A percentile compares a stretch with the other conserved stretches of the same genome.
phyloP scores from a whole-genome alignment of 208 protist species.

The Leishmania arabica region DNA sequence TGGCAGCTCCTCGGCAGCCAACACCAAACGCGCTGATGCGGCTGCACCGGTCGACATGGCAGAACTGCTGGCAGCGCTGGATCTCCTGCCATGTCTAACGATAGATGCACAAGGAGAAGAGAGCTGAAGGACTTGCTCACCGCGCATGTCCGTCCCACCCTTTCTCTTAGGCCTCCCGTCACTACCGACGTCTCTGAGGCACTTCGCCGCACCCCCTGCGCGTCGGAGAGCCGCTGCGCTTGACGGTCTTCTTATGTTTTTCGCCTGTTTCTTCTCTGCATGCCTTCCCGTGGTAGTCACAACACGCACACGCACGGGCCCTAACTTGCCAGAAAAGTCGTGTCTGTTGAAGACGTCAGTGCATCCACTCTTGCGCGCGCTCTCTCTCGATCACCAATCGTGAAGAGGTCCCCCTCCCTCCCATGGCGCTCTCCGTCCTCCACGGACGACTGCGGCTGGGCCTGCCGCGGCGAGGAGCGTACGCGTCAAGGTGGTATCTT shows the following conservation, averaged over 20 bases:
- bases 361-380: not conserved
- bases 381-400: not conserved
- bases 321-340: not conserved
- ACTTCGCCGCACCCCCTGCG: not conserved
- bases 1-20: not conserved
- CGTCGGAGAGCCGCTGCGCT: not conserved
- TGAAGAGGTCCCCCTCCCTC: not conserved
- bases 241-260: not conserved
- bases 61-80: slow-evolving; percentile 21
- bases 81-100: slow-evolving; percentile 24
- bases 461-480: not conserved
- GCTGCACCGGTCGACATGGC: slow-evolving; percentile 2
- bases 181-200: not conserved
- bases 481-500: not conserved
- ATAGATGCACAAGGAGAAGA: not conserved
- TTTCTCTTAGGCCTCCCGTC: not conserved
- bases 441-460: not conserved
- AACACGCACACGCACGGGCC: not conserved
- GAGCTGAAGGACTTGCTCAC: not conserved
- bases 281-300: not conserved
- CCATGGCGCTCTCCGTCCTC: not conserved
- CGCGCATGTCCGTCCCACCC: not conserved
- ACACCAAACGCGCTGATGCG: not conserved
- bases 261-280: not conserved
- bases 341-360: not conserved